Percentiles rank a stretch among this genome's conserved stretches.
phyloP scores from a whole-genome alignment of 345 rosid species.

The Ceriops zippeliana region DNA sequence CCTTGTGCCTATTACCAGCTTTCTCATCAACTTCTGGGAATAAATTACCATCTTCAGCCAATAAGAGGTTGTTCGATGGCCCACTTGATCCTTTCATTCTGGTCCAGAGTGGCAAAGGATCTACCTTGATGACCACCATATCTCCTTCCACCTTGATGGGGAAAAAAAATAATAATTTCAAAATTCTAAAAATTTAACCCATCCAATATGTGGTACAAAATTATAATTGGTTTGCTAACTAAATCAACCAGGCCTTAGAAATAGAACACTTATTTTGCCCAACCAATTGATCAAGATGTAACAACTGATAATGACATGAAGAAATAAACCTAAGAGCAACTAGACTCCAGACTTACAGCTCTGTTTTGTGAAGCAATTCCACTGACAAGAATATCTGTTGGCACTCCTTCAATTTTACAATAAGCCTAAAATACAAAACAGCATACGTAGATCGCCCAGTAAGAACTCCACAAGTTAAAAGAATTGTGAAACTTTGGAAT shows the following conservation, averaged over 20 bases:
- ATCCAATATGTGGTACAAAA: neutral
- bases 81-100: conserved; percentile 73
- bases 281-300: neutral
- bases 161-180: conserved; percentile 12
- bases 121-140: conserved; percentile 58
- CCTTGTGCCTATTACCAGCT: conserved; percentile 26
- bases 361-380: conserved; percentile 74
- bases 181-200: neutral
- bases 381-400: conserved; percentile 66
- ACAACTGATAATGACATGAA: too few relatives aligned
- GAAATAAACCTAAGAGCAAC: neutral
- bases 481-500: neutral
- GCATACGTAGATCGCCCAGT: neutral
- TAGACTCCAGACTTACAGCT: conserved; percentile 59
- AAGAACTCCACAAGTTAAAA: neutral
- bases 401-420: conserved; percentile 89
- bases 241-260: neutral
- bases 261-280: neutral
- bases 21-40: conserved; percentile 27
- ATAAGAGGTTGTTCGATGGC: conserved; percentile 28
- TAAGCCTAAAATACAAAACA: conserved; percentile 55
- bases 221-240: neutral
- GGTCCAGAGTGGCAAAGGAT: conserved; percentile 62
- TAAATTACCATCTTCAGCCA: conserved; percentile 30
- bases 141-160: conserved; percentile 74